phyloP scores from a whole-genome alignment of 2,329 filamentous ascomycete genomes.

The Fusarium sp. region DNA sequence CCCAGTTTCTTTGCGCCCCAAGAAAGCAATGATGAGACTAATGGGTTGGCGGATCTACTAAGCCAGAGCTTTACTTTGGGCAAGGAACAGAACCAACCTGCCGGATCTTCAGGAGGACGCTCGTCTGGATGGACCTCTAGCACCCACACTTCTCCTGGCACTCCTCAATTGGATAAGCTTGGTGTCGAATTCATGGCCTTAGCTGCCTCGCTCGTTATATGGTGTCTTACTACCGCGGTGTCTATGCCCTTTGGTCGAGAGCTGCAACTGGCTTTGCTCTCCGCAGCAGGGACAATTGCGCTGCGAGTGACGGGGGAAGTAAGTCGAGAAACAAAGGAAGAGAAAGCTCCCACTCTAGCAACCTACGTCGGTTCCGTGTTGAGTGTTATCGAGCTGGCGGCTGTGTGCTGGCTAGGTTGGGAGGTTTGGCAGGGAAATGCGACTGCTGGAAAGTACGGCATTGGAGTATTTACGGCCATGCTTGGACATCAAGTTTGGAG shows the following conservation, averaged over 20 bases:
- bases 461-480: constrained; percentile 52
- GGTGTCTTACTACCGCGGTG: constrained; percentile 46
- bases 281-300: constrained; percentile 51
- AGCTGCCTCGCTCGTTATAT: constrained; percentile 43
- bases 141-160: not conserved
- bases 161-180: constrained; percentile 11
- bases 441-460: constrained; percentile 49
- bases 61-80: constrained; percentile 61
- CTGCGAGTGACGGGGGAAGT: constrained; percentile 52
- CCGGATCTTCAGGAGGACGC: not conserved
- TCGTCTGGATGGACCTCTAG: not conserved
- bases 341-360: constrained; percentile 35
- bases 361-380: constrained; percentile 49
- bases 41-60: constrained; percentile 62
- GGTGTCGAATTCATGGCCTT: constrained; percentile 46
- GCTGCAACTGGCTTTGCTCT: constrained; percentile 48
- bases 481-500: constrained; percentile 53
- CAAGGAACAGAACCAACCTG: constrained; percentile 45
- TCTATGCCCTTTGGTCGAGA: constrained; percentile 49
- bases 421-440: constrained; percentile 50
- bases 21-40: constrained; percentile 59
- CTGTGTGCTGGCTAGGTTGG: constrained; percentile 55
- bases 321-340: constrained; percentile 29
- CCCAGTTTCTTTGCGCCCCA: constrained; percentile 72
- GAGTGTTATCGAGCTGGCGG: constrained; percentile 53